Evolutionary conservation across 345 rosid genomes (phyloP), one percentile per base, ranked within the genome.

Genomic region (Lepidium africanum): DNA sequence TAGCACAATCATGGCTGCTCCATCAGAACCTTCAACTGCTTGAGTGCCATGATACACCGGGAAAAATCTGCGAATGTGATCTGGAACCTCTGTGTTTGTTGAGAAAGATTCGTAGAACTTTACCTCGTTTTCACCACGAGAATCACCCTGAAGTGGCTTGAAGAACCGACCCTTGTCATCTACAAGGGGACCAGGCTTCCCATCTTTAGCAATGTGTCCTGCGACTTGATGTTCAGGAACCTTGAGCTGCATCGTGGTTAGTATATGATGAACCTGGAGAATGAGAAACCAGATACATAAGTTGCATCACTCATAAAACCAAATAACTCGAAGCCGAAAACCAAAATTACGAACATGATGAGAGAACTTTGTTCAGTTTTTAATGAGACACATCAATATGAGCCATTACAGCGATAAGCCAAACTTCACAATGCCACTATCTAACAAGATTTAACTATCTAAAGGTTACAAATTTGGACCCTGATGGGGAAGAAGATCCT

Each of bases 171-270:
- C 99, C 5, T 81, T 81, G 71, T 81, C 92, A 78, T 95, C 99
- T 13, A 85, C 64, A 8, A 87, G 90, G 0, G 99, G 96, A 21
- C 96, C 97, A 9, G 79, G 96, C 60, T 68, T 76, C 30, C 96
- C 96, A 23, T 62, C 65, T 30, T 37, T 12, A 32, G 94, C 96
- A 56, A 65, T 66, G 79, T 95, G 99, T 12, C 99, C 99, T 2
- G 97, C 99, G 63, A 95, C 99, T 59, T 95, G 99, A 77, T 91
- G 97, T 30, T 89, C 94, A 33, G 99, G 99, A 46, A 72, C 73
- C 72, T 83, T 87, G 43, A 95, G 83, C 57, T 74, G 70, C 99
- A 91, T 95, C 67, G 48, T 73, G 61, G 11, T 2, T 9, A 65
- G 6, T 33, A 54, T 59, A 11, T 16, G 62, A 72, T 19, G 37